Percentiles rank a stretch among this genome's conserved stretches.
Conservation (phyloP, 1,284 basidiomycete species). For the Fomitopsis betulina region DNA sequence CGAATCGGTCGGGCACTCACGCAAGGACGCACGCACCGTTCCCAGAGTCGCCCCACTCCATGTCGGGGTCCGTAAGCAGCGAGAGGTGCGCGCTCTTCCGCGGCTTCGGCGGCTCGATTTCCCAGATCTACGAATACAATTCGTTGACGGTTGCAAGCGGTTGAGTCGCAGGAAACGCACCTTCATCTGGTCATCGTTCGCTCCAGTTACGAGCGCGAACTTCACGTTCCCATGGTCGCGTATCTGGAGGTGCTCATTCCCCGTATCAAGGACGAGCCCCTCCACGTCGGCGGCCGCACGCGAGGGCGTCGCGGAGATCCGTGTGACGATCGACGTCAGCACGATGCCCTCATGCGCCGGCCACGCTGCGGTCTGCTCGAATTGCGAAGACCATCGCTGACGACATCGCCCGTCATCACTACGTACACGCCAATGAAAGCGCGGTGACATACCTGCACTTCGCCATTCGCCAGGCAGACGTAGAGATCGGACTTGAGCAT, state of each 20-base stretch:
- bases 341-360: conserved; percentile 76
- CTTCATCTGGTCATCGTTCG: conserved; percentile 82
- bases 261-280: not conserved
- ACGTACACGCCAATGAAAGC: not conserved
- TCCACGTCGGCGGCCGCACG: not conserved
- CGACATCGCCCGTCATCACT: not conserved
- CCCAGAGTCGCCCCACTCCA: conserved; percentile 10
- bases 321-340: conserved; percentile 68
- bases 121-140: conserved; percentile 46
- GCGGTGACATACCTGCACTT: conserved; percentile 52
- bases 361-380: conserved; percentile 82
- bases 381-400: conserved; percentile 76
- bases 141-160: not conserved
- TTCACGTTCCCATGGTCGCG: conserved; percentile 21
- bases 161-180: conserved; percentile 29
- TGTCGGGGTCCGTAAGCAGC: conserved; percentile 1
- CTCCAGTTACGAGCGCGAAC: conserved; percentile 70
- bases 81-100: conserved; percentile 3
- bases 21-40: conserved; percentile 13
- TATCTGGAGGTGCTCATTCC: not conserved
- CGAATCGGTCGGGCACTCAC: not conserved
- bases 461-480: conserved; percentile 80
- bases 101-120: conserved; percentile 33
- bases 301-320: conserved; percentile 11
- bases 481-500: conserved; percentile 77